phyloP scores from a whole-genome alignment of 805 yeast species.

The Ogataea henricii region DNA sequence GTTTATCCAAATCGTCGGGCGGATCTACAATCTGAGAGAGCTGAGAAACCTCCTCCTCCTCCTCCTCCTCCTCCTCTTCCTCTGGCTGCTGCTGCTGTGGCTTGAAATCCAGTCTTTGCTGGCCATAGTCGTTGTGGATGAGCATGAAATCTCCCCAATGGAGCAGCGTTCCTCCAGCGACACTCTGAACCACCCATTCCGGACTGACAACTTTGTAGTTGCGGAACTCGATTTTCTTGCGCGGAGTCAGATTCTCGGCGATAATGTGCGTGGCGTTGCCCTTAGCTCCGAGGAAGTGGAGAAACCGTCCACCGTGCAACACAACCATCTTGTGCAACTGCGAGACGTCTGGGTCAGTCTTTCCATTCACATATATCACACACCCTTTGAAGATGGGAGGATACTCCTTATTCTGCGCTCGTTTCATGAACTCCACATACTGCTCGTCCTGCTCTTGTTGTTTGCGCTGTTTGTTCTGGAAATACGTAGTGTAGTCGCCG shows the following conservation, averaged over 20 bases:
- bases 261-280: slow-evolving; percentile 81
- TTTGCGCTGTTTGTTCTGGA: slow-evolving; percentile 58
- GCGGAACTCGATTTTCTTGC: slow-evolving; percentile 64
- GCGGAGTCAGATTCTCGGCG: slow-evolving; percentile 76
- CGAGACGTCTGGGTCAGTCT: slow-evolving; percentile 77
- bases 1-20: not conserved
- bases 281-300: slow-evolving; percentile 69
- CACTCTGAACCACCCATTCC: slow-evolving; percentile 74
- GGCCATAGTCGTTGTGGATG: slow-evolving; percentile 55
- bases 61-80: slow-evolving; percentile 4
- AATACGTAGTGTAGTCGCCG: slow-evolving; percentile 70
- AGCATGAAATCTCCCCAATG: slow-evolving; percentile 75
- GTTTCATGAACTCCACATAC: slow-evolving; percentile 49
- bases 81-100: slow-evolving; percentile 1
- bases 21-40: not conserved
- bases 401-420: slow-evolving; percentile 33
- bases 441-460: slow-evolving; percentile 61
- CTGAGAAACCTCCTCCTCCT: slow-evolving; percentile 6
- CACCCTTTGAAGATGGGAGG: slow-evolving; percentile 62
- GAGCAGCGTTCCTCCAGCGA: slow-evolving; percentile 46
- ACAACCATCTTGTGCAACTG: slow-evolving; percentile 72
- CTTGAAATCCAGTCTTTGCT: slow-evolving; percentile 40
- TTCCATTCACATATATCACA: slow-evolving; percentile 81
- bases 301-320: slow-evolving; percentile 76
- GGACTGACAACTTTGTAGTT: slow-evolving; percentile 80